A percentile compares a stretch with the other conserved stretches of the same genome.
These are phyloP conservation scores for Lecanoromycetidae sp. DNA, from an alignment of 2,329 filamentous ascomycete genomes.

Conservation along the genomic window DNA sequence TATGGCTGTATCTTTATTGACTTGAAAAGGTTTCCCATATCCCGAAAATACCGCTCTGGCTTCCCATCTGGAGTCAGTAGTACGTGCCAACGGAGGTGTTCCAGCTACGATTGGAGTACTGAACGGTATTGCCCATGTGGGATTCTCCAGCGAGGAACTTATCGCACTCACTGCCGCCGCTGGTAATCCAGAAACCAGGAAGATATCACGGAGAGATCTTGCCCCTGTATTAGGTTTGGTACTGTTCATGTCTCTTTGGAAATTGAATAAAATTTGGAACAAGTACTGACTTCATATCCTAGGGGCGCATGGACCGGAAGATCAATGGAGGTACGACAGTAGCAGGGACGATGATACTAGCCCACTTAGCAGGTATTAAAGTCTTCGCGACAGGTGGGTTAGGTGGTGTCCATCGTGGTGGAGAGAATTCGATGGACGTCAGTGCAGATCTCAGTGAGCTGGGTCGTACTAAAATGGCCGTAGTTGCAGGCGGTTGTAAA, in stretches of 20 bases:
- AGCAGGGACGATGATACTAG: slow-evolving; percentile 82
- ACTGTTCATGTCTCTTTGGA: slow-evolving; percentile 15
- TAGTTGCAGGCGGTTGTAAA: slow-evolving; percentile 85
- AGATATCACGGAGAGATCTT: slow-evolving; percentile 79
- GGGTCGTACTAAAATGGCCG: slow-evolving; percentile 74
- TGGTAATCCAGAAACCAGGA: slow-evolving; percentile 55
- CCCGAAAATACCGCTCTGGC: slow-evolving; percentile 64
- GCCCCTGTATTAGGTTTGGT: slow-evolving; percentile 69
- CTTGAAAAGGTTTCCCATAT: slow-evolving; percentile 49
- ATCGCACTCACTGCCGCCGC: slow-evolving; percentile 54
- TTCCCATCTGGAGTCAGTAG: slow-evolving; percentile 65
- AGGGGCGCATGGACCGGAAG: slow-evolving; percentile 54
- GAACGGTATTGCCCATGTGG: slow-evolving; percentile 70
- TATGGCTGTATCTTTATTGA: neutral
- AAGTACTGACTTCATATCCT: neutral
- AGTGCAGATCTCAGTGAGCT: slow-evolving; percentile 93
- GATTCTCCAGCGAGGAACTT: slow-evolving; percentile 61
- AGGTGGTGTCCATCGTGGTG: slow-evolving; percentile 81
- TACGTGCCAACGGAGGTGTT: slow-evolving; percentile 67
- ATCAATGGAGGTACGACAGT: slow-evolving; percentile 88
- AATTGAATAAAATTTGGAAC: slow-evolving; percentile 6
- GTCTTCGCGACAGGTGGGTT: slow-evolving; percentile 92
- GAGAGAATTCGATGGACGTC: slow-evolving; percentile 76
- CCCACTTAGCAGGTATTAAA: slow-evolving; percentile 73
- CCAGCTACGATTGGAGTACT: slow-evolving; percentile 87